Evolutionary conservation across 176 grass and related monocot genomes (phyloP).

Genomic region (Aegilops speltoides): DNA sequence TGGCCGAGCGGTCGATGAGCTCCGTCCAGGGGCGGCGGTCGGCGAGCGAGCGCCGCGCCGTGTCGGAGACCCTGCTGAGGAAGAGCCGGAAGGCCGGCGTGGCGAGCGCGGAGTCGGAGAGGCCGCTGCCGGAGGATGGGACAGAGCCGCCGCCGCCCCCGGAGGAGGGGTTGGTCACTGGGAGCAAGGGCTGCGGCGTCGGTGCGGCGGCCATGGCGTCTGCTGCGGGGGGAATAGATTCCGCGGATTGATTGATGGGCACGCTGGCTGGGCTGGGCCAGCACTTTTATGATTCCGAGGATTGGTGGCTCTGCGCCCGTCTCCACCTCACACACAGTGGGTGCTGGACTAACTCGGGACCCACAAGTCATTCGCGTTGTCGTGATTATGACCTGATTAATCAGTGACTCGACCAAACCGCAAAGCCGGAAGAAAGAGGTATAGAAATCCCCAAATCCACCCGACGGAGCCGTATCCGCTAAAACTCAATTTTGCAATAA

Average conservation of each 20-base stretch:
- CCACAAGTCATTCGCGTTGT: too few relatives aligned
- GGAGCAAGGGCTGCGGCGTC: slow-evolving; percentile 51
- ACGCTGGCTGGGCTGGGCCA: neutral
- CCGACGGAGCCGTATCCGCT: too few relatives aligned
- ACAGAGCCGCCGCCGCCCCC: neutral
- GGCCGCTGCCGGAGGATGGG: slow-evolving; percentile 13
- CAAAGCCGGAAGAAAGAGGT: too few relatives aligned
- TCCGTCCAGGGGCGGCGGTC: slow-evolving; percentile 80
- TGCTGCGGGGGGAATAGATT: slow-evolving; percentile 7
- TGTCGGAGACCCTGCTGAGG: slow-evolving; percentile 60
- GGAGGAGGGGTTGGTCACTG: slow-evolving; percentile 53
- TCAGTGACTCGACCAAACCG: neutral
- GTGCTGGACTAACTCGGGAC: too few relatives aligned
- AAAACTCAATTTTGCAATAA: too few relatives aligned
- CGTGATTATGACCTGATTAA: neutral
- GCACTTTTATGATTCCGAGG: slow-evolving; percentile 18
- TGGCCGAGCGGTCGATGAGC: slow-evolving; percentile 80
- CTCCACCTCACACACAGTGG: slow-evolving; percentile 2
- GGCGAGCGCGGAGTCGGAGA: slow-evolving; percentile 22
- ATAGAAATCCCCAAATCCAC: too few relatives aligned
- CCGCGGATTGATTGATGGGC: neutral
- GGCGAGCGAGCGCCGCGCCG: slow-evolving; percentile 59
- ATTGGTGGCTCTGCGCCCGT: slow-evolving; percentile 25
- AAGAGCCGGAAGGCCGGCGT: slow-evolving; percentile 68
- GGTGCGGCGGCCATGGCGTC: slow-evolving; percentile 44